A percentile compares a stretch with the other conserved stretches of the same genome.
Evolutionary conservation across 2,329 filamentous ascomycete species (phyloP).

Genomic region (Myrmaecium sp.): DNA sequence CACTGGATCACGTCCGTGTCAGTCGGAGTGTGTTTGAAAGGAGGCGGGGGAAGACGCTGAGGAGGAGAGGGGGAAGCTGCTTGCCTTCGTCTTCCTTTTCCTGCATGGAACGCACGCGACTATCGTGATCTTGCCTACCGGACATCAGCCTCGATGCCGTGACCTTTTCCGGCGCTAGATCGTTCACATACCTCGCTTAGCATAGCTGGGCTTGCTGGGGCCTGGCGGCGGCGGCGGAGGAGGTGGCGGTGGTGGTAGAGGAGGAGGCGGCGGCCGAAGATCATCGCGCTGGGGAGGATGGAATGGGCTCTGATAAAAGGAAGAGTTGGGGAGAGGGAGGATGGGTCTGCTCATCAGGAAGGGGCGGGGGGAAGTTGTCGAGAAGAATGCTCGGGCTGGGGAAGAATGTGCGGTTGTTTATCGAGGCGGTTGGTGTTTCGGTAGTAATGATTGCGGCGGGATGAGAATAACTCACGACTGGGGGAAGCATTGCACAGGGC

Average conservation of each 20-base stretch:
- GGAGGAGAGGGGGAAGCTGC: neutral
- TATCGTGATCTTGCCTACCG: slow-evolving; percentile 11
- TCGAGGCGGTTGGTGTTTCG: too few species aligned
- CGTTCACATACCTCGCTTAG: too few species aligned
- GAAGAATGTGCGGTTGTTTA: too few species aligned
- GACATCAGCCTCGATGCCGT: too few species aligned
- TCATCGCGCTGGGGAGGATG: slow-evolving; percentile 1
- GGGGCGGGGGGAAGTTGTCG: too few species aligned
- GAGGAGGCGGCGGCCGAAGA: slow-evolving; percentile 1
- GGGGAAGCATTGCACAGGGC: too few species aligned
- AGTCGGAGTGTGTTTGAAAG: slow-evolving; percentile 1
- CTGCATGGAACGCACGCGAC: slow-evolving; percentile 11
- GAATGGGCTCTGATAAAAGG: neutral
- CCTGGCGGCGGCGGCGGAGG: slow-evolving; percentile 3
- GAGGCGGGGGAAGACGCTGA: neutral
- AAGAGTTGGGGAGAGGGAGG: slow-evolving; percentile 5
- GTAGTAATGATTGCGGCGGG: too few species aligned
- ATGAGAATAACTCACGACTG: too few species aligned
- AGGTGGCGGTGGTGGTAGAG: slow-evolving; percentile 3
- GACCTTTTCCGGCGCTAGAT: too few species aligned
- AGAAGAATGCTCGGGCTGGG: too few species aligned
- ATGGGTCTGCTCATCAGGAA: slow-evolving; percentile 6
- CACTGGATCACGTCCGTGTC: slow-evolving; percentile 5
- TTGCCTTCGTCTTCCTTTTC: slow-evolving; percentile 9
- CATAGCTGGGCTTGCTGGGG: slow-evolving; percentile 6